A percentile compares a stretch with the other conserved stretches of the same genome.
Conservation (phyloP, 2,329 filamentous ascomycete genomes). For the Sordariomycetes sp. region DNA sequence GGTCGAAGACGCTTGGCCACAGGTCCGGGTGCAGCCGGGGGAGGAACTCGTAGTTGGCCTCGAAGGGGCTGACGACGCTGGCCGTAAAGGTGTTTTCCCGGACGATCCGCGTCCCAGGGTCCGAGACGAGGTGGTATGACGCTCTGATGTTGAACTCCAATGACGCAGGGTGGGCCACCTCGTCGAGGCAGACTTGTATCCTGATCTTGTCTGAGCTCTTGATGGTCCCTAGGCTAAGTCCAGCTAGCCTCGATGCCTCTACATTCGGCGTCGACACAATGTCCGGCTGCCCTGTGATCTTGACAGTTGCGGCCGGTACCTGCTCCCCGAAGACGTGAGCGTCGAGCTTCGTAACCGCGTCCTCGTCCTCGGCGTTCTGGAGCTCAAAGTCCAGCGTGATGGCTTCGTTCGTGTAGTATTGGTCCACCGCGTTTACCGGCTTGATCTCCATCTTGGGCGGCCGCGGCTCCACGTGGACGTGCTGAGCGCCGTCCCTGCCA, state of each 20-base stretch:
- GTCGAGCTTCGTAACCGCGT: slow-evolving; percentile 59
- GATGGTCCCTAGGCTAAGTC: slow-evolving; percentile 32
- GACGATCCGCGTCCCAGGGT: slow-evolving; percentile 67
- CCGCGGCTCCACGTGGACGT: slow-evolving; percentile 67
- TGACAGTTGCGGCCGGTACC: slow-evolving; percentile 6
- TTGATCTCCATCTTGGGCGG: slow-evolving; percentile 82
- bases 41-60: slow-evolving; percentile 79
- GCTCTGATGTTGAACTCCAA: slow-evolving; percentile 62
- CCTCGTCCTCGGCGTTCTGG: slow-evolving; percentile 71
- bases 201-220: slow-evolving; percentile 26
- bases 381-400: slow-evolving; percentile 58
- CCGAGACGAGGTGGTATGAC: slow-evolving; percentile 66
- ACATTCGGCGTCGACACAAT: slow-evolving; percentile 18
- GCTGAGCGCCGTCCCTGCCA: slow-evolving; percentile 33
- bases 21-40: slow-evolving; percentile 63
- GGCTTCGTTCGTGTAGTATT: slow-evolving; percentile 77
- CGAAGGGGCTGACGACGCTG: slow-evolving; percentile 70
- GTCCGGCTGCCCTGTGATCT: slow-evolving; percentile 26
- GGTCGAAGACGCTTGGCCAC: slow-evolving; percentile 81
- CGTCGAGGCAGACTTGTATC: slow-evolving; percentile 34
- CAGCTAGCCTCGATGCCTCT: slow-evolving; percentile 28
- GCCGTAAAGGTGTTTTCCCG: slow-evolving; percentile 59
- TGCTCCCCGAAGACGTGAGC: slow-evolving; percentile 50
- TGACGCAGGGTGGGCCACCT: slow-evolving; percentile 32
- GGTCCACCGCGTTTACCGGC: slow-evolving; percentile 45